A percentile compares a stretch with the other conserved stretches of the same genome.
phyloP scores from a whole-genome alignment of 108 stramenopile genomes.

The Skeletonema potamos region DNA sequence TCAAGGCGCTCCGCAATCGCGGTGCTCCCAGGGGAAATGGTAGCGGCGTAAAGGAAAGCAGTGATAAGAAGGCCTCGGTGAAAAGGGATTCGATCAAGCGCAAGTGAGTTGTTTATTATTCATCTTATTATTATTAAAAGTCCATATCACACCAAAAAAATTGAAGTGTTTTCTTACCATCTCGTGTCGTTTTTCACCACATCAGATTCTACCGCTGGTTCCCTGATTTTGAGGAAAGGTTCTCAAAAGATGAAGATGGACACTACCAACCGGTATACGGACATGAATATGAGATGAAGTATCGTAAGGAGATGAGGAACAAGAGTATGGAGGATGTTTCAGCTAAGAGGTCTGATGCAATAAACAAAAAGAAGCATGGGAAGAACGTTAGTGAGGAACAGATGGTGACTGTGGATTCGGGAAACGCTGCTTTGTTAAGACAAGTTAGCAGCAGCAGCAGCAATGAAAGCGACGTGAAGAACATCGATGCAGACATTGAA shows the following conservation, averaged over 20 bases:
- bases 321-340: background rate
- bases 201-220: conserved; percentile 49
- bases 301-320: background rate
- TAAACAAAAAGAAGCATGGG: background rate
- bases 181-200: background rate
- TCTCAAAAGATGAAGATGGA: conserved; percentile 4
- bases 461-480: background rate
- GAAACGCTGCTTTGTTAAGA: background rate
- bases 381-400: background rate
- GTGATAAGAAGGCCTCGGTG: background rate
- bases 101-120: background rate
- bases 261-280: background rate
- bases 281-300: conserved; percentile 7
- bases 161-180: background rate
- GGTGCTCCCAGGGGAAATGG: background rate
- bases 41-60: too few species aligned
- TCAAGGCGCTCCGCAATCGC: background rate
- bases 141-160: background rate
- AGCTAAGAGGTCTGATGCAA: background rate
- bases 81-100: background rate
- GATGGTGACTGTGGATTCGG: too few species aligned
- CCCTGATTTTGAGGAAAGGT: conserved; percentile 39
- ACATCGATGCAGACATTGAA: background rate
- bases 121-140: background rate
- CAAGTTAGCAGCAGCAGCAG: background rate